phyloP scores from a whole-genome alignment of 2,329 filamentous ascomycete species.

The Cladophialophora yegresii region DNA sequence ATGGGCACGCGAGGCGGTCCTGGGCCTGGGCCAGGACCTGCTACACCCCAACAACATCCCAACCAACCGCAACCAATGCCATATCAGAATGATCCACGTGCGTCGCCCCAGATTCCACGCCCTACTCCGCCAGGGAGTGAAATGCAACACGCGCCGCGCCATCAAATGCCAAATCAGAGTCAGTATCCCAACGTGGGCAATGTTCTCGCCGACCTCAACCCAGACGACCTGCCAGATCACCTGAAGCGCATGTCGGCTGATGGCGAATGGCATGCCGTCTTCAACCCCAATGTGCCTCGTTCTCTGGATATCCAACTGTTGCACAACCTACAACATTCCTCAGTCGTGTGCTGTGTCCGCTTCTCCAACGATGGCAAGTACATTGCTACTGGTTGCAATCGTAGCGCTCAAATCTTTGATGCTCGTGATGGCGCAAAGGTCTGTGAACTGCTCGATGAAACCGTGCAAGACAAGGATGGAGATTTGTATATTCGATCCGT shows the following conservation, averaged over 20 bases:
- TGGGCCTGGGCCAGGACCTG: slow-evolving; percentile 59
- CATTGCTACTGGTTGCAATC: slow-evolving; percentile 94
- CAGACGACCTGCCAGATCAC: slow-evolving; percentile 78
- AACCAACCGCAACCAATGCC: slow-evolving; percentile 58
- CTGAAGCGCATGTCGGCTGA: slow-evolving; percentile 78
- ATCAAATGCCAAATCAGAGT: slow-evolving; percentile 54
- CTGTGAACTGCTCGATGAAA: slow-evolving; percentile 85
- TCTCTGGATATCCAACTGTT: slow-evolving; percentile 90
- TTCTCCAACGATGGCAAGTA: slow-evolving; percentile 96
- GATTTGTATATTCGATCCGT: slow-evolving; percentile 97
- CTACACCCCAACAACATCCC: slow-evolving; percentile 86
- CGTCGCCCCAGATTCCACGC: slow-evolving; percentile 84
- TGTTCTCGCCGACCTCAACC: slow-evolving; percentile 80
- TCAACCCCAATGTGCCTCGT: slow-evolving; percentile 88
- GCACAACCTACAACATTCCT: slow-evolving; percentile 89
- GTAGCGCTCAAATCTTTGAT: slow-evolving; percentile 99
- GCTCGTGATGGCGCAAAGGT: slow-evolving; percentile 84
- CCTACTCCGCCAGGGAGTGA: slow-evolving; percentile 63
- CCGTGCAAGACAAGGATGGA: slow-evolving; percentile 73
- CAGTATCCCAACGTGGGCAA: slow-evolving; percentile 60
- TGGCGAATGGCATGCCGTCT: slow-evolving; percentile 90
- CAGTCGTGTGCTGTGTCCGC: slow-evolving; percentile 95
- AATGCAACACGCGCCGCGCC: slow-evolving; percentile 34
- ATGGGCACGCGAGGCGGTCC: slow-evolving; percentile 53
- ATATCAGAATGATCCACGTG: slow-evolving; percentile 77